Evolutionary conservation across 140 eudicot genomes (phyloP).

Genomic region (Cichorium intybus): DNA sequence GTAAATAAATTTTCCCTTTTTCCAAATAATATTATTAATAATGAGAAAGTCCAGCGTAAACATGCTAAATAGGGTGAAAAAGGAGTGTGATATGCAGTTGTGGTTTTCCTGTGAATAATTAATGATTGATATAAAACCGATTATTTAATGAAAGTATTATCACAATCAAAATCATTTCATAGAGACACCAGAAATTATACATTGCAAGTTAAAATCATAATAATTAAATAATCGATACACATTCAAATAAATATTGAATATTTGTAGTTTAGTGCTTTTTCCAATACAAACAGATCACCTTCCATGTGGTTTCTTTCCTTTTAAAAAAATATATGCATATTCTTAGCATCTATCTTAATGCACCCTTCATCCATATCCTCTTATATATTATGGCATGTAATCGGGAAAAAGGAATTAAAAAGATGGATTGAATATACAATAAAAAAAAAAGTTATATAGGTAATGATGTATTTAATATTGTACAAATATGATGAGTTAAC

Average conservation of each 20-base stretch:
- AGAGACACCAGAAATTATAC: too few relatives aligned
- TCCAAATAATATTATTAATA: too few relatives aligned
- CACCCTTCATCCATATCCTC: background rate
- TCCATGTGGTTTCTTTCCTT: background rate
- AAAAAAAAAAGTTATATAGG: background rate
- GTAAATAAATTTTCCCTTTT: too few relatives aligned
- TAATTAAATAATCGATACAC: background rate
- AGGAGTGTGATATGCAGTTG: too few relatives aligned
- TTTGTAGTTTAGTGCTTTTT: background rate
- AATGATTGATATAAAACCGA: too few relatives aligned
- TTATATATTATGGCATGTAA: background rate
- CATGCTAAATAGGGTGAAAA: too few relatives aligned
- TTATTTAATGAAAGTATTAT: too few relatives aligned
- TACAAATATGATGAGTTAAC: background rate
- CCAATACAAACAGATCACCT: background rate
- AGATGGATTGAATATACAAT: background rate
- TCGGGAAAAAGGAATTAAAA: background rate
- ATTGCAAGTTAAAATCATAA: background rate
- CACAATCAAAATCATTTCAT: too few relatives aligned
- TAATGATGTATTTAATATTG: too few relatives aligned
- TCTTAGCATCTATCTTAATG: constrained; percentile 2
- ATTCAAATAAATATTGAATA: background rate
- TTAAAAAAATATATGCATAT: background rate
- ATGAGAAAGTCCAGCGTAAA: too few relatives aligned
- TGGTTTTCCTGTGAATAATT: too few relatives aligned